These are phyloP conservation scores for Phytophthora fragariaefolia DNA, from an alignment of 352 stramenopile genomes.

Conservation along the genomic window DNA sequence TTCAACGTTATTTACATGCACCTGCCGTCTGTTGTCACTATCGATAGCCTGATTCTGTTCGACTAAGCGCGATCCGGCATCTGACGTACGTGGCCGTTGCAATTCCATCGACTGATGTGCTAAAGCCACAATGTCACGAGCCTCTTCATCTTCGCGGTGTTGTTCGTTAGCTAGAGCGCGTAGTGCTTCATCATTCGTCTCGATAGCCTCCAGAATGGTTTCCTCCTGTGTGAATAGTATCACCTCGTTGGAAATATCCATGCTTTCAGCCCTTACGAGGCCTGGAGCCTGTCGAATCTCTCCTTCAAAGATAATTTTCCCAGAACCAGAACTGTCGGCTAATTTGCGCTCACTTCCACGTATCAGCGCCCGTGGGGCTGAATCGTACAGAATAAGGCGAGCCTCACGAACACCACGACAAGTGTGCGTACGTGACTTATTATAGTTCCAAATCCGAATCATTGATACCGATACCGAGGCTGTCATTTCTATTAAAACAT, in stretches of 20 bases:
- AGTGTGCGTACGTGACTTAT: conserved; percentile 89
- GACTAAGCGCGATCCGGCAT: conserved; percentile 36
- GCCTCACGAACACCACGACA: conserved; percentile 69
- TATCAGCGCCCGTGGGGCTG: conserved; percentile 15
- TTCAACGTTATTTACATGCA: conserved; percentile 24
- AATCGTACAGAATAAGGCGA: conserved; percentile 59
- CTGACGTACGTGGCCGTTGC: conserved; percentile 60
- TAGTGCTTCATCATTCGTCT: conserved; percentile 60
- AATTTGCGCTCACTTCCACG: background rate
- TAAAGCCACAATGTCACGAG: conserved; percentile 36
- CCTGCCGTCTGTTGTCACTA: background rate
- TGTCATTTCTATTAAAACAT: conserved; percentile 64
- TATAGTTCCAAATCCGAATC: conserved; percentile 94
- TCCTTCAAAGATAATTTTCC: conserved; percentile 81
- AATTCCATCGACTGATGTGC: conserved; percentile 55
- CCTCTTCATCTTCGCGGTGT: conserved; percentile 59
- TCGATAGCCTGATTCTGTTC: conserved; percentile 29
- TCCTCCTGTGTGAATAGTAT: conserved; percentile 88
- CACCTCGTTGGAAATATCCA: conserved; percentile 77
- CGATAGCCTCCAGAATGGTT: conserved; percentile 68
- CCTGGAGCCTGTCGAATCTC: conserved; percentile 83
- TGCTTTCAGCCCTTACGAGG: conserved; percentile 50
- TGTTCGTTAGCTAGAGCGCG: conserved; percentile 36
- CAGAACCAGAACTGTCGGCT: background rate
- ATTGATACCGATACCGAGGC: conserved; percentile 62